A percentile compares a stretch with the other conserved stretches of the same genome.
These are phyloP conservation scores for Aspergillus sergii DNA, from an alignment of 2,329 filamentous ascomycete species.

Conservation along the genomic window DNA sequence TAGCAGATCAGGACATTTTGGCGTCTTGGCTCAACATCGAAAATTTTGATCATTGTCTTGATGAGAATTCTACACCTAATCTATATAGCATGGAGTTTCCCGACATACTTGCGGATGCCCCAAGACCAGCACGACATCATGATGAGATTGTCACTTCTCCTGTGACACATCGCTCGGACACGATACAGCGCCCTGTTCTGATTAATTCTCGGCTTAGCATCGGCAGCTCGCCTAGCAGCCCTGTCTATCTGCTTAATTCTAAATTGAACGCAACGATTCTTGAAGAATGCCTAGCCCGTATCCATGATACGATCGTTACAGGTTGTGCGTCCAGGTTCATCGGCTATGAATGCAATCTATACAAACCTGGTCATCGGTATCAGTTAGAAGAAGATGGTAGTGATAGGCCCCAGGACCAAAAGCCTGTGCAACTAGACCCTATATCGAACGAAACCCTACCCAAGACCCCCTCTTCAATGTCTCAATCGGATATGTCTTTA, in stretches of 20 bases:
- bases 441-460: neutral
- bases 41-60: neutral
- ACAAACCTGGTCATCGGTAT: conserved; percentile 19
- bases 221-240: conserved; percentile 21
- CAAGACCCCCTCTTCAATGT: neutral
- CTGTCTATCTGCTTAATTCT: conserved; percentile 27
- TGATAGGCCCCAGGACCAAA: neutral
- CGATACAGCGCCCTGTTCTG: too few relatives aligned
- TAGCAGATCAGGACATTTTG: neutral
- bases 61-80: neutral
- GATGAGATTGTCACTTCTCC: neutral
- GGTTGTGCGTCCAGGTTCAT: conserved; percentile 22
- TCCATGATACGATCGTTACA: conserved; percentile 25
- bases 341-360: conserved; percentile 25
- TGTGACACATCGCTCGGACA: neutral
- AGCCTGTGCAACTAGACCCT: neutral
- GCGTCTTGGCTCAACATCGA: neutral
- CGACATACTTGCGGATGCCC: neutral
- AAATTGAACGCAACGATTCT: conserved; percentile 21
- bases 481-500: neutral
- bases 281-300: conserved; percentile 19
- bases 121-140: neutral
- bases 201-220: neutral
- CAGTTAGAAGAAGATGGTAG: conserved; percentile 9
- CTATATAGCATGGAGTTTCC: neutral